phyloP scores from a whole-genome alignment of 1,284 basidiomycete genomes.

The Heterobasidion irregulare region DNA sequence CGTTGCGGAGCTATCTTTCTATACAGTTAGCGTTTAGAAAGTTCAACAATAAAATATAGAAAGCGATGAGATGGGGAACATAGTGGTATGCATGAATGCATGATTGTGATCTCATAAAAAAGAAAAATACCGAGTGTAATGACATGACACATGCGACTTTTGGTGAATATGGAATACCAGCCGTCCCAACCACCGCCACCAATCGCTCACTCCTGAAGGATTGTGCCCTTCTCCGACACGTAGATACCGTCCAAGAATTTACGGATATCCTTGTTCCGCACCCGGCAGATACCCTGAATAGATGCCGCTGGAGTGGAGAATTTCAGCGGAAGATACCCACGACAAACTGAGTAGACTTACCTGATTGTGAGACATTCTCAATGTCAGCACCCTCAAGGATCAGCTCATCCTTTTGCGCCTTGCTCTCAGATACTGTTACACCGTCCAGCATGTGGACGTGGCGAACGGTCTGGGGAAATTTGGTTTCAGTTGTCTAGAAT shows the following conservation, averaged over 20 bases:
- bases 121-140: constrained; percentile 8
- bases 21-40: not conserved
- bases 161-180: constrained; percentile 5
- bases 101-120: constrained; percentile 11
- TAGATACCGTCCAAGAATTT: constrained; percentile 93
- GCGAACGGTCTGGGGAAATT: constrained; percentile 65
- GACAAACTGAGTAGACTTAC: constrained; percentile 27
- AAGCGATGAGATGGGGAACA: not conserved
- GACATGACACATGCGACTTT: constrained; percentile 17
- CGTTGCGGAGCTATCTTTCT: too few relatives aligned
- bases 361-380: constrained; percentile 92
- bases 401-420: constrained; percentile 94
- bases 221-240: constrained; percentile 77
- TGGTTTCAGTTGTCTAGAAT: too few relatives aligned
- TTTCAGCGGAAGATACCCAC: not conserved
- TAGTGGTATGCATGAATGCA: constrained; percentile 3
- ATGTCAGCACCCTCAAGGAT: constrained; percentile 92
- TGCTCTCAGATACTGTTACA: constrained; percentile 84
- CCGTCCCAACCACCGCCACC: constrained; percentile 6
- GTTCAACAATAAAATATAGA: not conserved
- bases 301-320: constrained; percentile 63
- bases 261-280: constrained; percentile 98
- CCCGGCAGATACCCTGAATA: constrained; percentile 90
- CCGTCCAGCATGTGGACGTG: constrained; percentile 91
- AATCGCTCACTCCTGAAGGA: constrained; percentile 31